A percentile compares a stretch with the other conserved stretches of the same genome.
phyloP scores from a whole-genome alignment of 805 yeast species.

The Spathaspora arborariae region DNA sequence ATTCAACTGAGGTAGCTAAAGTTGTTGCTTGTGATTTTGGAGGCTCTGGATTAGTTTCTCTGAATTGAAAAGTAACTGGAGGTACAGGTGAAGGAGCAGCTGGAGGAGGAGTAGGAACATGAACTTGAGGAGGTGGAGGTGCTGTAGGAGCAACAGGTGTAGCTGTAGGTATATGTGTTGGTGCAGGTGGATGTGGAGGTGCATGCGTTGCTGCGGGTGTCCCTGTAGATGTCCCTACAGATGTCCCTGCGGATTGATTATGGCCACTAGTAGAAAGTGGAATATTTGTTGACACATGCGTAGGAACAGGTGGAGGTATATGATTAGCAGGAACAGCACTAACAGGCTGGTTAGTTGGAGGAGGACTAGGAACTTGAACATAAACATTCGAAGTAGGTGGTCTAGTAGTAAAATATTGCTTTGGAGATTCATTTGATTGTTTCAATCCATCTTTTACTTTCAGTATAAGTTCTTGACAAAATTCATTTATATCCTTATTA shows the following conservation, averaged over 20 bases:
- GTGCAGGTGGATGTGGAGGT: background rate
- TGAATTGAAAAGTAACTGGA: background rate
- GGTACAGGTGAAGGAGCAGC: background rate
- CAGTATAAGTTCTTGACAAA: background rate
- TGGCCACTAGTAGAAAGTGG: background rate
- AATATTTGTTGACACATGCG: background rate
- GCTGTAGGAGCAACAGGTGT: background rate
- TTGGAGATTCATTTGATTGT: background rate
- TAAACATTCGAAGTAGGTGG: background rate
- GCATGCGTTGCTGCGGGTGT: background rate
- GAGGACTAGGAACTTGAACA: too few species aligned
- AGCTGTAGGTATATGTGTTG: background rate
- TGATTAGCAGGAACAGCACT: background rate
- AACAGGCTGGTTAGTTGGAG: background rate
- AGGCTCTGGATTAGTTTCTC: background rate
- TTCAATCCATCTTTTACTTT: background rate
- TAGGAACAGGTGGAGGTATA: background rate
- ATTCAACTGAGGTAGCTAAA: background rate
- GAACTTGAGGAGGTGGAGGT: background rate
- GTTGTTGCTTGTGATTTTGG: background rate
- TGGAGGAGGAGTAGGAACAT: background rate
- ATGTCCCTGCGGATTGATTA: background rate
- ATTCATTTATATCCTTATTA: background rate
- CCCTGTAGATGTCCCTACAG: too few species aligned
- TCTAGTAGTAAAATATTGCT: background rate